Percentiles rank a stretch among this genome's conserved stretches.
These are phyloP conservation scores for Crithidia acanthocephali DNA, from an alignment of 208 protist species.

Conservation along the genomic window DNA sequence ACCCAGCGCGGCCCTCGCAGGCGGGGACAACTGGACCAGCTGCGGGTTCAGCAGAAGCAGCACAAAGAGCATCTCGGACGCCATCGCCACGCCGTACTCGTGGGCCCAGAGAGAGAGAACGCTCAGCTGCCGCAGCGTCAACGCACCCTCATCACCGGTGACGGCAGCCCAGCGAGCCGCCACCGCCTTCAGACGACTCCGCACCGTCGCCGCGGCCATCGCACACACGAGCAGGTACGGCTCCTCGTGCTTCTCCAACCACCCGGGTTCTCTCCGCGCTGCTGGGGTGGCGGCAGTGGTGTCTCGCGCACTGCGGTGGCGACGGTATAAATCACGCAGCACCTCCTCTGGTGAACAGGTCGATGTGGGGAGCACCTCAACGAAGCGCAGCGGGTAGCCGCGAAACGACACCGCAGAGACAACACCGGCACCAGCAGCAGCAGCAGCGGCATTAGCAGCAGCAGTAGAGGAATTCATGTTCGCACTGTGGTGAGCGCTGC, in stretches of 20 bases:
- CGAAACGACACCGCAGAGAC: constrained; percentile 7
- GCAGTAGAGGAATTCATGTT: no score
- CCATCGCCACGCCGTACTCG: constrained; percentile 53
- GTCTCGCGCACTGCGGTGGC: background rate
- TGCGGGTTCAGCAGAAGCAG: constrained; percentile 37
- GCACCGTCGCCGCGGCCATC: constrained; percentile 26
- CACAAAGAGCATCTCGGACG: constrained; percentile 54
- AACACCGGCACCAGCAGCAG: background rate
- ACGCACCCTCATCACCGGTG: constrained; percentile 3
- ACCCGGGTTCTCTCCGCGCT: background rate
- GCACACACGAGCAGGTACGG: constrained; percentile 34
- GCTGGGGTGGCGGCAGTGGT: background rate
- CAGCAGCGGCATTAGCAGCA: no score
- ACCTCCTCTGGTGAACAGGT: constrained; percentile 25
- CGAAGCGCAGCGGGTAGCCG: constrained; percentile 27
- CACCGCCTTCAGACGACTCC: constrained; percentile 36
- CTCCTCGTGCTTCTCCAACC: constrained; percentile 31
- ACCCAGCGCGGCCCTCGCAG: background rate
- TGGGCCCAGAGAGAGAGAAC: constrained; percentile 58
- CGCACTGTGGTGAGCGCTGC: background rate
- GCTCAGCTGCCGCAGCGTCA: constrained; percentile 46
- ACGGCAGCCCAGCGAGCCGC: constrained; percentile 27
- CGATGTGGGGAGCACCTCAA: constrained; percentile 40
- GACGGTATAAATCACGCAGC: constrained; percentile 5
- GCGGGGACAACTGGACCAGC: constrained; percentile 22